Conservation (phyloP, 2,329 filamentous ascomycete genomes). For the Myriosclerotinia curreyana region DNA sequence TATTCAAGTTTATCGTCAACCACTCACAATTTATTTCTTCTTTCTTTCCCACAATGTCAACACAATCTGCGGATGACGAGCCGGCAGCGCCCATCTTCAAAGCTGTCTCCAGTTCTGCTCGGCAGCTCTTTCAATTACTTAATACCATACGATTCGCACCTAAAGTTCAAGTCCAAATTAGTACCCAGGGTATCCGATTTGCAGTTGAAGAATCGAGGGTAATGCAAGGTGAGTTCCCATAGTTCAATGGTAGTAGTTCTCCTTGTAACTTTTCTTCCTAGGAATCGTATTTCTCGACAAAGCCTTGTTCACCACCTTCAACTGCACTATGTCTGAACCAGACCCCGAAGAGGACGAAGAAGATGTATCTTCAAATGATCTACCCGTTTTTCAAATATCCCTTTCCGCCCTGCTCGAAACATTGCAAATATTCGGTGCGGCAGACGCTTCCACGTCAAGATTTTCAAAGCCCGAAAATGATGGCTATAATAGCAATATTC, state of each 20-base stretch:
- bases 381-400: slow-evolving; percentile 80
- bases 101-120: slow-evolving; percentile 73
- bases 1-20: slow-evolving; percentile 8
- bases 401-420: slow-evolving; percentile 86
- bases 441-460: slow-evolving; percentile 58
- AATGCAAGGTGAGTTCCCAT: slow-evolving; percentile 71
- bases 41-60: slow-evolving; percentile 33
- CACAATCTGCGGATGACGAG: slow-evolving; percentile 29
- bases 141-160: slow-evolving; percentile 56
- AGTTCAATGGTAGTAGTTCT: slow-evolving; percentile 15
- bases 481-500: slow-evolving; percentile 58
- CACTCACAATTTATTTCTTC: not conserved
- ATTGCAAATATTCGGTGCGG: slow-evolving; percentile 90
- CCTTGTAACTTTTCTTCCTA: slow-evolving; percentile 38
- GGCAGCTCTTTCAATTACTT: slow-evolving; percentile 65
- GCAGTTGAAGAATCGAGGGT: slow-evolving; percentile 83
- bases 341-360: slow-evolving; percentile 44
- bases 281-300: slow-evolving; percentile 83
- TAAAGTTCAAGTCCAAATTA: slow-evolving; percentile 68
- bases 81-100: slow-evolving; percentile 58
- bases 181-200: slow-evolving; percentile 80
- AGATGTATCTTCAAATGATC: slow-evolving; percentile 41
- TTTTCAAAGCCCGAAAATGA: slow-evolving; percentile 58
- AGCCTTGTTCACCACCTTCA: slow-evolving; percentile 82
- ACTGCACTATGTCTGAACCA: slow-evolving; percentile 53